Conservation (phyloP, 2,329 filamentous ascomycete species). For the Orbilia javanica region DNA sequence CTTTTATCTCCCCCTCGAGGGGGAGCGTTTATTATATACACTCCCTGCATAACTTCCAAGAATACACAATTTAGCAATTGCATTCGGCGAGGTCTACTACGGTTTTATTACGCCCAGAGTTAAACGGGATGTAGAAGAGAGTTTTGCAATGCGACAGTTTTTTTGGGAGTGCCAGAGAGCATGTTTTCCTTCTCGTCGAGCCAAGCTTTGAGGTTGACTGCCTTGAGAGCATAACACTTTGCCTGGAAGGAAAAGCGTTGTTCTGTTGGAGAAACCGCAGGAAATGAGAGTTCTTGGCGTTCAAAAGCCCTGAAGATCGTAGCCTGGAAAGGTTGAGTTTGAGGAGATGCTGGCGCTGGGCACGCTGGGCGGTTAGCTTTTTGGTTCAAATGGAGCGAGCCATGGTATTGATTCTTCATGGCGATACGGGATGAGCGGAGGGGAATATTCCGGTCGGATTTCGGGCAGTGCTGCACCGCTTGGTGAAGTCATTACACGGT, state of each 20-base stretch:
- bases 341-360: background rate
- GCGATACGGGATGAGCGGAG: background rate
- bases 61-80: background rate
- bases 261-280: slow-evolving; percentile 9
- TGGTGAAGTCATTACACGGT: background rate
- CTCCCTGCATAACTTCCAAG: slow-evolving; percentile 2
- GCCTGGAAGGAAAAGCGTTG: slow-evolving; percentile 38
- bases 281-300: slow-evolving; percentile 25
- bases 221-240: background rate
- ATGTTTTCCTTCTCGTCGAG: background rate
- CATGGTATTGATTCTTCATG: background rate
- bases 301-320: slow-evolving; percentile 26
- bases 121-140: slow-evolving; percentile 11
- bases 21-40: slow-evolving; percentile 14
- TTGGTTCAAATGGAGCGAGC: background rate
- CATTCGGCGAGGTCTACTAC: slow-evolving; percentile 7
- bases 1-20: slow-evolving; percentile 13
- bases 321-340: slow-evolving; percentile 1
- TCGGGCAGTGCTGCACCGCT: background rate
- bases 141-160: slow-evolving; percentile 18
- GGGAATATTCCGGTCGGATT: slow-evolving; percentile 1
- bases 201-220: slow-evolving; percentile 21
- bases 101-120: slow-evolving; percentile 15
- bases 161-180: background rate
- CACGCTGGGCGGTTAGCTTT: background rate